Conservation (phyloP, 805 yeast species). For the Metschnikowia lachancei region DNA sequence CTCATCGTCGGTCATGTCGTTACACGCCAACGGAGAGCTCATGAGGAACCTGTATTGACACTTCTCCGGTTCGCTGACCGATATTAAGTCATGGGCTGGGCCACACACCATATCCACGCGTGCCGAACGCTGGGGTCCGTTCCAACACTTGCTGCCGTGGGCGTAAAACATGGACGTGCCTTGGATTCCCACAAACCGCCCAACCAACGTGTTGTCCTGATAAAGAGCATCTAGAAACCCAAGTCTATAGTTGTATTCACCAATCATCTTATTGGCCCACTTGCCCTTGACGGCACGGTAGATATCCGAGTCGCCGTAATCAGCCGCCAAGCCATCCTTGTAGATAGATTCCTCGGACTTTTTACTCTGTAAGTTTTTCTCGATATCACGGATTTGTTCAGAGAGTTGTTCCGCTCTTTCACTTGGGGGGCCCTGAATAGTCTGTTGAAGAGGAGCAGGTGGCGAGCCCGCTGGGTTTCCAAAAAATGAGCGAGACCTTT, state of each 20-base stretch:
- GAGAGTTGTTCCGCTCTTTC: slow-evolving; percentile 2
- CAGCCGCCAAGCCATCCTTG: slow-evolving; percentile 24
- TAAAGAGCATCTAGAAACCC: slow-evolving; percentile 55
- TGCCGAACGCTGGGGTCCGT: slow-evolving; percentile 83
- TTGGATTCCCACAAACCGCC: slow-evolving; percentile 24
- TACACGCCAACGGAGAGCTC: slow-evolving; percentile 48
- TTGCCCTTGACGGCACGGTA: slow-evolving; percentile 53
- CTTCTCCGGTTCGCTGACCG: slow-evolving; percentile 84
- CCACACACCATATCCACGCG: slow-evolving; percentile 68
- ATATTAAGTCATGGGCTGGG: slow-evolving; percentile 46
- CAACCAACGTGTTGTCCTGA: slow-evolving; percentile 40
- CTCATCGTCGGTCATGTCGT: slow-evolving; percentile 14
- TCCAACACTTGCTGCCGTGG: slow-evolving; percentile 85
- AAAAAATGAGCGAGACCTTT: background rate
- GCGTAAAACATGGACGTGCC: slow-evolving; percentile 42
- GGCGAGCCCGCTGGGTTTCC: background rate
- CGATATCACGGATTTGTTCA: slow-evolving; percentile 17
- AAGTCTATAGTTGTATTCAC: slow-evolving; percentile 68
- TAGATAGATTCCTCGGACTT: slow-evolving; percentile 16
- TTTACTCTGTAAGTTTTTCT: slow-evolving; percentile 18
- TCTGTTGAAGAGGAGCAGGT: background rate
- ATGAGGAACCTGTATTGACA: slow-evolving; percentile 67
- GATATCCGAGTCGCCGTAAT: slow-evolving; percentile 63
- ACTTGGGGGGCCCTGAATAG: background rate
- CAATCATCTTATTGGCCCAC: slow-evolving; percentile 50